Base-by-base conservation (phyloP, 1,139 yeast species). In the Candida pseudocylindracea region DNA sequence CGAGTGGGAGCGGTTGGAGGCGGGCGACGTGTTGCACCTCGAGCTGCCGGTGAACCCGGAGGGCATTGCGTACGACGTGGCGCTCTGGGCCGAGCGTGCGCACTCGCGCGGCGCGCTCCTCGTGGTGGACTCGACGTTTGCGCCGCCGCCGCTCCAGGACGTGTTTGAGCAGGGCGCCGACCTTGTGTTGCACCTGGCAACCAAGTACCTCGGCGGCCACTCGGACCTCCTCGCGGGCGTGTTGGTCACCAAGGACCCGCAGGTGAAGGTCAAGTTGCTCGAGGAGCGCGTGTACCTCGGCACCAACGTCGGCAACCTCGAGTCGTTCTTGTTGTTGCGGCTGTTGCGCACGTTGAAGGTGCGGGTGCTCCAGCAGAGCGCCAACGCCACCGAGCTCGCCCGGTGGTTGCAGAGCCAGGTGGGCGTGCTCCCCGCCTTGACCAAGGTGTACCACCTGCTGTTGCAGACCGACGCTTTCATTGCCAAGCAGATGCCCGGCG, bases 201-300 rank as follows among this genome's bases (percentile, higher is more conserved):
- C 94, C 2, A 83, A 83, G 49, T 85, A 72, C 51, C 73, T 81
- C 46, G 94, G 93, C 28, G 95, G 95, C 13, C 94, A 83, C 50
- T 76, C 93, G n/a, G 95, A 85, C 49, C 54, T 81, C 34, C 57
- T 85, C 32, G 85, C 93, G 4, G 95, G 95, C 13, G 60, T 75
- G 9, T 54, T 83, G 28, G 69, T 72, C 10, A 72, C 78, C 10
- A 70, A 72, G 46, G 67, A 68, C 38, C 43, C 46, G 8, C 54
- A 55, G 1, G 57, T 59, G 7, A 61, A 63, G 37, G 42, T 54
- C 11, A 46, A 54, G 31, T 55, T 85, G 39, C 50, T 60, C 8
- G 48, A 46, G 0, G 94, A 83, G 43, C 60, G 96, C 42, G 49
- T 67, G 10, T 61, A 57, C 35, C 52, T 81, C 35, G 95, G 95